These are phyloP conservation scores for Pterulicium gracile DNA, from an alignment of 1,284 basidiomycete species.

Conservation along the genomic window DNA sequence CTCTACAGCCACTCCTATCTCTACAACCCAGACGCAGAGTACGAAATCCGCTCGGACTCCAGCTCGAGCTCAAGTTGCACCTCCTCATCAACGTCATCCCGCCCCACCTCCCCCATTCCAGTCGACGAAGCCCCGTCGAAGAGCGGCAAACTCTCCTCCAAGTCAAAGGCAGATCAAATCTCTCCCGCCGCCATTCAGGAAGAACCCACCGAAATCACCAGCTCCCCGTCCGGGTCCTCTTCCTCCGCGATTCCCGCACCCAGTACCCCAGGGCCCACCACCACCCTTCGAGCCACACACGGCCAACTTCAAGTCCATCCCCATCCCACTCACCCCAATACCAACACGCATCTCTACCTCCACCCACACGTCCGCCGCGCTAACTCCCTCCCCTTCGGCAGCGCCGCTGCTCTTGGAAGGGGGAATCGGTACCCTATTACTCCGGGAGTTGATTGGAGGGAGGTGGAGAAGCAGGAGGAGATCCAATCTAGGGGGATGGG, in stretches of 20 bases:
- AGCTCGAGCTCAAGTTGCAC: neutral
- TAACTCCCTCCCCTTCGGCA: conserved; percentile 4
- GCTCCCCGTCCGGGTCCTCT: too few species aligned
- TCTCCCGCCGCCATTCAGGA: neutral
- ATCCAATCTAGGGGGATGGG: too few species aligned
- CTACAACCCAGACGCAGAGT: conserved; percentile 7
- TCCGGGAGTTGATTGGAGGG: neutral
- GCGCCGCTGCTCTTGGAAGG: conserved; percentile 7
- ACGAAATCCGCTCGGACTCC: neutral
- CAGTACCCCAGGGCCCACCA: too few species aligned
- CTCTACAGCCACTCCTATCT: conserved; percentile 8
- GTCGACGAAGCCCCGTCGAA: too few species aligned
- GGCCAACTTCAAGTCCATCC: too few species aligned
- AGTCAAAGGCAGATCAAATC: too few species aligned
- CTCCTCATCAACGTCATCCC: neutral
- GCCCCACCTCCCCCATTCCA: neutral
- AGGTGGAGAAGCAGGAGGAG: conserved; percentile 4
- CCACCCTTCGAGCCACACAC: too few species aligned
- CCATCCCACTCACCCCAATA: too few species aligned
- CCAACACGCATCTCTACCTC: neutral
- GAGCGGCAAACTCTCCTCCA: too few species aligned
- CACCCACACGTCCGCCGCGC: neutral
- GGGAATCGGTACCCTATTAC: neutral
- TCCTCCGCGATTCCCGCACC: too few species aligned
- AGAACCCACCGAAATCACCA: neutral